Percentiles rank a stretch among this genome's conserved stretches.
These are phyloP conservation scores for Lodderomyces orthopsilosis DNA, from an alignment of 1,139 yeast genomes.

Conservation along the genomic window DNA sequence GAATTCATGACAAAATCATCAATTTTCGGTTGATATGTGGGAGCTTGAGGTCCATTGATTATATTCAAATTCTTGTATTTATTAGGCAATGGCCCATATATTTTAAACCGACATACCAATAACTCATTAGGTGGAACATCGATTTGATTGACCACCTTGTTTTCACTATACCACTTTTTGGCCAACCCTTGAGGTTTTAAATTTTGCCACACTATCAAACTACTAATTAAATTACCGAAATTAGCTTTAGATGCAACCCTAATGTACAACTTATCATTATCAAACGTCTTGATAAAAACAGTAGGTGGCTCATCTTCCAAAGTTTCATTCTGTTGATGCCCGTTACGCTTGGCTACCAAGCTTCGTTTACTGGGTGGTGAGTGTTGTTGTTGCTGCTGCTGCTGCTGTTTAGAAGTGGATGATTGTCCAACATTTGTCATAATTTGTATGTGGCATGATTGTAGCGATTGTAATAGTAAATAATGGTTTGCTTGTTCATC, in stretches of 20 bases:
- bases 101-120: conserved; percentile 62
- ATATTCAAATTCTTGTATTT: conserved; percentile 40
- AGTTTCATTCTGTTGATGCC: not conserved
- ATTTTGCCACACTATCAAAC: conserved; percentile 63
- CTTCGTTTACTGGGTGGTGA: conserved; percentile 1
- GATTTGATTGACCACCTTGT: conserved; percentile 28
- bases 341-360: not conserved
- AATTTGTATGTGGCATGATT: conserved; percentile 42
- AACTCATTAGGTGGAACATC: conserved; percentile 34
- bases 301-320: conserved; percentile 37
- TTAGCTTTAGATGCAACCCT: conserved; percentile 41
- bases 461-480: conserved; percentile 33
- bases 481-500: conserved; percentile 35
- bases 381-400: conserved; percentile 6
- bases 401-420: conserved; percentile 4
- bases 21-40: conserved; percentile 34
- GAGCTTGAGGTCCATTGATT: conserved; percentile 46
- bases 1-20: conserved; percentile 11
- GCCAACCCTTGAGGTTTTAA: conserved; percentile 56
- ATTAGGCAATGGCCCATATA: conserved; percentile 59
- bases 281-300: conserved; percentile 45
- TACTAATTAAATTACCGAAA: conserved; percentile 49
- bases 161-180: conserved; percentile 53
- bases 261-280: conserved; percentile 47
- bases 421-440: conserved; percentile 7